These are phyloP conservation scores for Solanum ossicruentum DNA, from an alignment of 257 asterid species.

Conservation along the genomic window DNA sequence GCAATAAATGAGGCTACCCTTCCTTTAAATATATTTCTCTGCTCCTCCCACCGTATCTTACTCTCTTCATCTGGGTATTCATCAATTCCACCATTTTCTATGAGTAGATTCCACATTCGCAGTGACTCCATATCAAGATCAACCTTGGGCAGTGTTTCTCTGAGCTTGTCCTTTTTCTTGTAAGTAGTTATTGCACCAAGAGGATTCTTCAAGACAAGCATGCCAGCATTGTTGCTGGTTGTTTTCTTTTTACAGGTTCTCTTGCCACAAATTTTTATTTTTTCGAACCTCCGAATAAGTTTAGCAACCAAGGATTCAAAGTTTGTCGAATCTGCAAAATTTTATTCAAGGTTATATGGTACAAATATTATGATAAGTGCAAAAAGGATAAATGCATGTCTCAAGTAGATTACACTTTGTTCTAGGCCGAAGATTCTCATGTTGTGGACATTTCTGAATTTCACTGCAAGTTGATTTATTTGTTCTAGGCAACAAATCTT, in stretches of 20 bases:
- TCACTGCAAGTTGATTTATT: not conserved
- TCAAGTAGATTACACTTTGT: not conserved
- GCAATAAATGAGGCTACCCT: constrained; percentile 13
- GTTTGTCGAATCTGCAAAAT: not conserved
- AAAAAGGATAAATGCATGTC: not conserved
- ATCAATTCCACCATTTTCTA: constrained; percentile 5
- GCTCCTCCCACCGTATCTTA: constrained; percentile 13
- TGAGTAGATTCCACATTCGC: constrained; percentile 21
- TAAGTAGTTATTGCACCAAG: constrained; percentile 5
- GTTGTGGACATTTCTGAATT: not conserved
- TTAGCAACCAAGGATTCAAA: constrained; percentile 5
- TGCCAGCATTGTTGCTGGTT: not conserved
- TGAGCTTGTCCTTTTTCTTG: not conserved
- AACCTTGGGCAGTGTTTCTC: constrained; percentile 13
- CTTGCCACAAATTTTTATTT: not conserved
- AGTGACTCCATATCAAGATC: constrained; percentile 21
- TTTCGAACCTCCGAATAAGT: constrained; percentile 2
- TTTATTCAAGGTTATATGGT: not conserved
- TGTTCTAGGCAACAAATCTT: not conserved
- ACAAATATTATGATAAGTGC: not conserved
- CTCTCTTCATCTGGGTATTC: constrained; percentile 9
- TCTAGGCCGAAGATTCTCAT: not conserved
- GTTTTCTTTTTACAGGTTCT: not conserved
- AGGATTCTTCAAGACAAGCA: constrained; percentile 10
- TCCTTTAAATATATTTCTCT: constrained; percentile 4